Evolutionary conservation across 345 rosid species (phyloP).

Genomic region (Pugionium cornutum): DNA sequence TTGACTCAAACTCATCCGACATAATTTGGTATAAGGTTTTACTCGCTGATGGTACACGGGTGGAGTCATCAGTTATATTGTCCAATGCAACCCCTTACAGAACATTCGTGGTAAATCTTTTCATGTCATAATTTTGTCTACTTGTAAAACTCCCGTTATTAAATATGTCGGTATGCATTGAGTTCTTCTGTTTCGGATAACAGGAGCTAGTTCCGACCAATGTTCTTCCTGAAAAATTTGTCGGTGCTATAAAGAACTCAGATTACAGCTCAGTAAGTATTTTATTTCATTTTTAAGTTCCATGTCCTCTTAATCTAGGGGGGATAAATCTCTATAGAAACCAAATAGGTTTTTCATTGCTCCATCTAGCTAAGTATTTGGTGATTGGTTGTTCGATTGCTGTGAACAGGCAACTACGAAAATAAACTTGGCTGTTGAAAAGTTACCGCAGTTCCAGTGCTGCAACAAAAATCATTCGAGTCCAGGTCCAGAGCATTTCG

Average conservation of each 20-base stretch:
- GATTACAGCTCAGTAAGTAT: conserved; percentile 80
- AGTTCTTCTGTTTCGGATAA: conserved; percentile 3
- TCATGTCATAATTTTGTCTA: background rate
- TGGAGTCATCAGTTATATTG: conserved; percentile 64
- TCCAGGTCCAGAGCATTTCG: conserved; percentile 75
- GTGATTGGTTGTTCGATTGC: conserved; percentile 8
- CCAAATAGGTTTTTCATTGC: background rate
- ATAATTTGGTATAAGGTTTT: conserved; percentile 52
- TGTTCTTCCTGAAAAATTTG: conserved; percentile 68
- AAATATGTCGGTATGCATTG: conserved; percentile 4
- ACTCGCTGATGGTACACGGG: conserved; percentile 69
- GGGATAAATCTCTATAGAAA: background rate
- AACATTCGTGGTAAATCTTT: conserved; percentile 70
- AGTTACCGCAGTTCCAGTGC: conserved; percentile 62
- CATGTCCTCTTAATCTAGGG: conserved; percentile 1
- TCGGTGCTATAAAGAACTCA: conserved; percentile 55
- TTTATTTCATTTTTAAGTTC: conserved; percentile 14
- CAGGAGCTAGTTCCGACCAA: conserved; percentile 76
- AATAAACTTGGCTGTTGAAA: conserved; percentile 72
- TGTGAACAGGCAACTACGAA: conserved; percentile 70
- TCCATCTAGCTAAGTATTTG: conserved; percentile 11
- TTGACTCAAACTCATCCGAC: conserved; percentile 33
- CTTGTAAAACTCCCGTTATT: background rate
- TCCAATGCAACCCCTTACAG: conserved; percentile 90
- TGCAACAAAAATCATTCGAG: conserved; percentile 52